Evolutionary conservation across 768 basidiomycete species (phyloP).

Genomic region (Lactarius tabidus): DNA sequence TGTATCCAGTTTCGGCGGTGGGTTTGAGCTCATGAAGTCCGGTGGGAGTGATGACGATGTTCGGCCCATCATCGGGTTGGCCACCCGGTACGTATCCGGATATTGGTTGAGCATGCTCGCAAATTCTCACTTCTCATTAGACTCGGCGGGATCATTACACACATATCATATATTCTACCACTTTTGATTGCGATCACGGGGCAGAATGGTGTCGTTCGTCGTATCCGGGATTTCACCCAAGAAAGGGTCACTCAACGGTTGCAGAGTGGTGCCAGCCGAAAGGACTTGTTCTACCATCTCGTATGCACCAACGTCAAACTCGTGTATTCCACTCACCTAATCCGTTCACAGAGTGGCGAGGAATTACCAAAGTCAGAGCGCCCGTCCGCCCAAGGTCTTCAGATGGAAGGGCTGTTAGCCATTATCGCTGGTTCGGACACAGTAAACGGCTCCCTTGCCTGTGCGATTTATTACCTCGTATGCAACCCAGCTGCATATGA

Average conservation of each 20-base stretch:
- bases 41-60: constrained; percentile 19
- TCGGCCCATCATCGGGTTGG: not conserved
- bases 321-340: not conserved
- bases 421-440: constrained; percentile 45
- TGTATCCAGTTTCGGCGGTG: constrained; percentile 29
- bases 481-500: constrained; percentile 30
- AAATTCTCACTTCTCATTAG: constrained; percentile 9
- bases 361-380: constrained; percentile 12
- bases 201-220: not conserved
- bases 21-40: constrained; percentile 29
- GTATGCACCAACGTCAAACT: constrained; percentile 25
- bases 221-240: not conserved
- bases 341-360: constrained; percentile 10
- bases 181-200: not conserved
- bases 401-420: constrained; percentile 37
- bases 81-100: not conserved
- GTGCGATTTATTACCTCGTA: constrained; percentile 37
- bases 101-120: too few species aligned
- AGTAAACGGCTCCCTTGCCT: constrained; percentile 35
- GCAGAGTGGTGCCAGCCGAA: constrained; percentile 17
- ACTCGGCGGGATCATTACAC: not conserved
- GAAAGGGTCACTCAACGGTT: constrained; percentile 8
- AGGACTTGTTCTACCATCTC: constrained; percentile 40
- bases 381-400: constrained; percentile 20
- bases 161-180: constrained; percentile 1